Evolutionary conservation across 2,329 filamentous ascomycete genomes (phyloP).

Genomic region (Aaosphaeria arxii): DNA sequence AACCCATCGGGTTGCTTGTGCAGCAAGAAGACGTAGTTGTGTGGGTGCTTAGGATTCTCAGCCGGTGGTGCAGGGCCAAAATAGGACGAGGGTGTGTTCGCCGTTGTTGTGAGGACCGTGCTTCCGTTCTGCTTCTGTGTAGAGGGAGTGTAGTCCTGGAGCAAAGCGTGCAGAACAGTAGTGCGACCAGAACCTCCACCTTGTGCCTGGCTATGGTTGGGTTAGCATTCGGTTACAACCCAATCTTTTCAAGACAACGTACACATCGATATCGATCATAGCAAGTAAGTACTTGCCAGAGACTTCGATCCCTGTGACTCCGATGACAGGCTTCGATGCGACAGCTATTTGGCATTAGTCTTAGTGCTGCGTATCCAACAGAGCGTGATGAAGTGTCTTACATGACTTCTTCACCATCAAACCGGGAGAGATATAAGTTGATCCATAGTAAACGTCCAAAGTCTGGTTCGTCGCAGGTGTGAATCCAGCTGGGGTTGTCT

Average conservation of each 20-base stretch:
- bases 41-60: slow-evolving; percentile 23
- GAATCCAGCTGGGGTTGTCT: slow-evolving; percentile 22
- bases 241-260: neutral
- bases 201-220: neutral
- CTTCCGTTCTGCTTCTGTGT: slow-evolving; percentile 20
- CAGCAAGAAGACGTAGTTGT: slow-evolving; percentile 30
- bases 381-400: slow-evolving; percentile 4
- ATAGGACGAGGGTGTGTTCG: slow-evolving; percentile 25
- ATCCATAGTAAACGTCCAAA: slow-evolving; percentile 29
- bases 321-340: slow-evolving; percentile 18
- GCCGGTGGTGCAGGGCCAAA: slow-evolving; percentile 29
- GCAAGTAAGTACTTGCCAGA: slow-evolving; percentile 25
- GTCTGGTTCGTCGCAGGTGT: slow-evolving; percentile 16
- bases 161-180: slow-evolving; percentile 28
- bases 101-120: slow-evolving; percentile 20
- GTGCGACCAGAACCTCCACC: slow-evolving; percentile 4
- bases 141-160: slow-evolving; percentile 22
- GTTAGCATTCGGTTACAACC: neutral
- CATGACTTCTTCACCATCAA: slow-evolving; percentile 25
- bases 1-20: slow-evolving; percentile 25
- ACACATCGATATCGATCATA: slow-evolving; percentile 21
- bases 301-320: slow-evolving; percentile 17
- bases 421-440: slow-evolving; percentile 25
- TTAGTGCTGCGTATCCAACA: neutral
- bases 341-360: slow-evolving; percentile 8